Conservation (phyloP, 169 alveolate species). For the Eimeria brunetti region DNA sequence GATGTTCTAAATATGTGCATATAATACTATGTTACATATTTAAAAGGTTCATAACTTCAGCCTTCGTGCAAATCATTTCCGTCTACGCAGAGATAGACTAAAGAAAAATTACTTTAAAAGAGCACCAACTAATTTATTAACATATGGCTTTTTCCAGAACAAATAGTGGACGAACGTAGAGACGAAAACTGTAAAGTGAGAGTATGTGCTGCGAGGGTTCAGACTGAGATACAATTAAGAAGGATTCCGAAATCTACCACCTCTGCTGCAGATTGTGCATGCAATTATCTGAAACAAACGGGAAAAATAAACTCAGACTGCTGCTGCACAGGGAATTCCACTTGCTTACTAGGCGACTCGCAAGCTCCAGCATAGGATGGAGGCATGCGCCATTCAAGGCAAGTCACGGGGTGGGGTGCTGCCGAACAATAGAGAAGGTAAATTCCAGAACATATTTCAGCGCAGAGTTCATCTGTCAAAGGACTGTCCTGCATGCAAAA, state of each 20-base stretch:
- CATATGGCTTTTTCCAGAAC: too few relatives aligned
- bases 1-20: too few relatives aligned
- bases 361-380: neutral
- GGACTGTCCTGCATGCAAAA: slow-evolving; percentile 7
- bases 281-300: neutral
- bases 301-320: neutral
- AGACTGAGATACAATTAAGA: neutral
- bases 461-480: slow-evolving; percentile 29
- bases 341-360: slow-evolving; percentile 17
- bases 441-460: slow-evolving; percentile 29
- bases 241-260: neutral
- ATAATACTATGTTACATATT: neutral
- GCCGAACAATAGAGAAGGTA: slow-evolving; percentile 14
- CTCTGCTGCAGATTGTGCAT: neutral
- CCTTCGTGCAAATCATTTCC: neutral
- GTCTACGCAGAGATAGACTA: neutral
- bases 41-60: neutral
- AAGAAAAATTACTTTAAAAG: too few relatives aligned
- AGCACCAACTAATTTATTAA: too few relatives aligned
- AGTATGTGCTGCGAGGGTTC: neutral
- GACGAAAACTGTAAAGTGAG: too few relatives aligned
- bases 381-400: slow-evolving; percentile 10
- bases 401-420: neutral
- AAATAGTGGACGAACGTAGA: too few relatives aligned
- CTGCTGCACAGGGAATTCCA: neutral